These are phyloP conservation scores for Pelargonium citronellum DNA, from an alignment of 441 rosid genomes.

Conservation along the genomic window DNA sequence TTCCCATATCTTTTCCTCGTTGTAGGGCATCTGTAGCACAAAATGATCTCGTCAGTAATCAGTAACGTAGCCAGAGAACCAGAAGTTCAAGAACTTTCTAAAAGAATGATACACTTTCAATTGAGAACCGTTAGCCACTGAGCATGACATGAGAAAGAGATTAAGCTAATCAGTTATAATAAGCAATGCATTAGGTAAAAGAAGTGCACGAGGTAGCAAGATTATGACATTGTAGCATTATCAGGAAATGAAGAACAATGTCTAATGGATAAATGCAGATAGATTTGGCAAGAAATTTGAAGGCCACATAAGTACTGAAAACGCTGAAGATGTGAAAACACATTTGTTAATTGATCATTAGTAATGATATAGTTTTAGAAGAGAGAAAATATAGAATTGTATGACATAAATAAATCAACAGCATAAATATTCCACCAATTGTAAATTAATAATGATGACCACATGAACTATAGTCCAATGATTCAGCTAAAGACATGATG, in stretches of 20 bases:
- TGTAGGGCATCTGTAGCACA: slow-evolving; percentile 27
- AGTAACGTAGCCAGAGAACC: neutral
- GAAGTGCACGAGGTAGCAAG: neutral
- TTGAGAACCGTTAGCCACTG: too few relatives aligned
- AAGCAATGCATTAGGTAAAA: neutral
- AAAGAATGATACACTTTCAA: too few relatives aligned
- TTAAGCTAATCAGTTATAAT: too few relatives aligned
- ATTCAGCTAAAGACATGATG: neutral
- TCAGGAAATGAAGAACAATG: neutral
- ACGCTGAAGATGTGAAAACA: too few relatives aligned
- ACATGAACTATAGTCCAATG: neutral
- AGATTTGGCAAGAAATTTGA: too few relatives aligned
- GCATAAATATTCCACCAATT: neutral
- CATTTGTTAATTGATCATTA: too few relatives aligned
- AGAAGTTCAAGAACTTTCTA: neutral
- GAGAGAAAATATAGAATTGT: neutral
- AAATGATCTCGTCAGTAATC: neutral
- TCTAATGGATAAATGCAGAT: too few relatives aligned
- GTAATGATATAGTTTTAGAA: too few relatives aligned
- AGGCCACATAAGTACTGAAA: too few relatives aligned
- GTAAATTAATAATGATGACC: too few relatives aligned
- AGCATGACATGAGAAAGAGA: too few relatives aligned
- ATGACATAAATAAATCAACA: neutral
- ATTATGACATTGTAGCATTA: too few relatives aligned
- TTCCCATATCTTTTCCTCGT: slow-evolving; percentile 54